Evolutionary conservation across 768 basidiomycete species (phyloP), one percentile per base, ranked within the genome.

Genomic region (Tricholoma flavovirens): DNA sequence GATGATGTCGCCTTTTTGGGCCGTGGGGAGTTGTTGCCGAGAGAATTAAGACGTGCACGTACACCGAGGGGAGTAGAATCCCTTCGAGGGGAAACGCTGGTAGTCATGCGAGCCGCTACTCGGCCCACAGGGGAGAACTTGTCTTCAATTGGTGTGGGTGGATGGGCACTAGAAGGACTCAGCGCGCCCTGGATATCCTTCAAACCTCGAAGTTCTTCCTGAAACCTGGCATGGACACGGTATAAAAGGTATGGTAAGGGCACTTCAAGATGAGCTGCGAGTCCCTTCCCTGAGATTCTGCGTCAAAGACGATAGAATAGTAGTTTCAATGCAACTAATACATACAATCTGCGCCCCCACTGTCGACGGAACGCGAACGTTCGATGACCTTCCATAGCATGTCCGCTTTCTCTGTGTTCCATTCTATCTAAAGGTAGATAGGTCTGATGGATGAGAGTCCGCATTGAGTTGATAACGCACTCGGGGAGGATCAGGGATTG

Each of bases 321-420:
- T 51, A 22, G 55, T 24, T n/a, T 46, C 33, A 24, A 55, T 42
- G 36, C 46, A 46, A 29, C 32, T 40, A 33, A 17, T 9, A 77
- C 87, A 73, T 64, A 91, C 91, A 93, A 69, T 93, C 90, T 35
- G 88, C 83, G 38, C 82, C 87, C 15, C 82, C 80, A 53, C 83
- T 84, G 59, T 90, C 88, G 26, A 79, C 82, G 5, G 84, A 79
- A 54, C 89, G 79, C 32, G 88, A 89, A 62, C 83, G 79, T 53
- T 90, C 86, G 59, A 93, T 91, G 43, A 89, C 87, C 69, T 90
- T 89, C 91, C 91, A 93, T 7, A 93, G 74, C 5, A 90, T 82
- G 59, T 86, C 86, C 45, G 92, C 91, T 68, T 93, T 93, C 56
- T 92, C 88, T 7, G 81, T 61, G 42, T 80, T 89, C 91, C 91